A percentile compares a stretch with the other conserved stretches of the same genome.
These are phyloP conservation scores for Nicotiana undulata DNA, from an alignment of 257 asterid species.

Conservation along the genomic window DNA sequence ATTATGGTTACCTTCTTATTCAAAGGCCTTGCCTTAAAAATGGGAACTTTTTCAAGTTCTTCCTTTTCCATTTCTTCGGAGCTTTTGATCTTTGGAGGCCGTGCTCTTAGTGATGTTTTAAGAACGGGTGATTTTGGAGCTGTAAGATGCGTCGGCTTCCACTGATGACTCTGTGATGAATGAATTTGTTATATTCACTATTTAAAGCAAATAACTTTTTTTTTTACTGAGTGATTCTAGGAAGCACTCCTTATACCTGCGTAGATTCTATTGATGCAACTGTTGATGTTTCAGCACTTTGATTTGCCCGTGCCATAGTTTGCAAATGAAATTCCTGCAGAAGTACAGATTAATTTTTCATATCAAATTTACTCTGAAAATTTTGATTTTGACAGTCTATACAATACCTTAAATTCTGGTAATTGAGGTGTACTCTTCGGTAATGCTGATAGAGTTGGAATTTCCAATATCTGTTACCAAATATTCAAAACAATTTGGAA, in stretches of 20 bases:
- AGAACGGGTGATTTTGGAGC: constrained; percentile 83
- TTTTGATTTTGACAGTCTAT: not conserved
- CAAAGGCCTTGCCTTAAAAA: constrained; percentile 89
- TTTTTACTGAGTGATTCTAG: not conserved
- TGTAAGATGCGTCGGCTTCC: constrained; percentile 56
- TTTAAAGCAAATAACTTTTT: not conserved
- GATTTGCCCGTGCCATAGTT: constrained; percentile 82
- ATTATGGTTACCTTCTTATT: constrained; percentile 60
- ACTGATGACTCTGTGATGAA: constrained; percentile 48
- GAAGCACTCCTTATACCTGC: constrained; percentile 27
- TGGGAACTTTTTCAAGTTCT: constrained; percentile 61
- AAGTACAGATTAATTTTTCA: not conserved
- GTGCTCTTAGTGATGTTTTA: constrained; percentile 75
- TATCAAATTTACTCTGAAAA: not conserved
- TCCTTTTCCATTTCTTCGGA: constrained; percentile 66
- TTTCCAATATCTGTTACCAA: constrained; percentile 52
- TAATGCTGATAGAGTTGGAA: constrained; percentile 48
- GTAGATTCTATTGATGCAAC: constrained; percentile 56
- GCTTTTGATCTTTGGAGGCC: constrained; percentile 66
- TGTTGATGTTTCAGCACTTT: constrained; percentile 60
- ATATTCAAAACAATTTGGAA: not conserved
- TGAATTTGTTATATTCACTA: not conserved
- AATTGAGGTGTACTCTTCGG: constrained; percentile 72
- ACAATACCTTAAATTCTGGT: constrained; percentile 73
- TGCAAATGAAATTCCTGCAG: constrained; percentile 85